These are phyloP conservation scores for Cerioporus squamosus DNA, from an alignment of 1,284 basidiomycete genomes.

Conservation along the genomic window DNA sequence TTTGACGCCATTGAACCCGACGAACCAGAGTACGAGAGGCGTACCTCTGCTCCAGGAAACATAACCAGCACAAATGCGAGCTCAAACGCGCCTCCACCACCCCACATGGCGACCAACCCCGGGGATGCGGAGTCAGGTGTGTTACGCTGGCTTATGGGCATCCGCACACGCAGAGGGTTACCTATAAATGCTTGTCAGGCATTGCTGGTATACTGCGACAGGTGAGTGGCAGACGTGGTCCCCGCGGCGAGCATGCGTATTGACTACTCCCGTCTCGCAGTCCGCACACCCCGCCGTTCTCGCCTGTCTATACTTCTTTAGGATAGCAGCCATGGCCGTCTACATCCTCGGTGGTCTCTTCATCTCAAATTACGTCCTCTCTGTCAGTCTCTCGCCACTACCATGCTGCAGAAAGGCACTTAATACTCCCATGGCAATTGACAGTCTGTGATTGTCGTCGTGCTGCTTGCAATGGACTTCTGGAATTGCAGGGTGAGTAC, in stretches of 20 bases:
- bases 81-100: slow-evolving; percentile 50
- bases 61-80: slow-evolving; percentile 40
- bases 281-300: slow-evolving; percentile 86
- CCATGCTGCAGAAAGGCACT: not conserved
- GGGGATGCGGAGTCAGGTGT: slow-evolving; percentile 75
- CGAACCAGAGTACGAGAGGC: slow-evolving; percentile 44
- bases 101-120: slow-evolving; percentile 54
- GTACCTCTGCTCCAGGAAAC: slow-evolving; percentile 37
- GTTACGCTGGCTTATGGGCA: slow-evolving; percentile 18
- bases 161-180: slow-evolving; percentile 2
- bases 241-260: not conserved
- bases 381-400: slow-evolving; percentile 53
- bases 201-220: slow-evolving; percentile 77
- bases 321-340: slow-evolving; percentile 81
- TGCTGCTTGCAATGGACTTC: slow-evolving; percentile 93
- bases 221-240: slow-evolving; percentile 40
- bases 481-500: slow-evolving; percentile 86
- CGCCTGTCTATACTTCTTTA: slow-evolving; percentile 86
- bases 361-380: slow-evolving; percentile 88
- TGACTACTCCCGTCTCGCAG: slow-evolving; percentile 36
- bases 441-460: slow-evolving; percentile 89
- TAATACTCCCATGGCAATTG: not conserved
- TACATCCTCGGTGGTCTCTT: slow-evolving; percentile 90
- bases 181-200: slow-evolving; percentile 44
- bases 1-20: slow-evolving; percentile 75